Evolutionary conservation across 2,329 filamentous ascomycete species (phyloP).

Genomic region (Nemania abortiva): DNA sequence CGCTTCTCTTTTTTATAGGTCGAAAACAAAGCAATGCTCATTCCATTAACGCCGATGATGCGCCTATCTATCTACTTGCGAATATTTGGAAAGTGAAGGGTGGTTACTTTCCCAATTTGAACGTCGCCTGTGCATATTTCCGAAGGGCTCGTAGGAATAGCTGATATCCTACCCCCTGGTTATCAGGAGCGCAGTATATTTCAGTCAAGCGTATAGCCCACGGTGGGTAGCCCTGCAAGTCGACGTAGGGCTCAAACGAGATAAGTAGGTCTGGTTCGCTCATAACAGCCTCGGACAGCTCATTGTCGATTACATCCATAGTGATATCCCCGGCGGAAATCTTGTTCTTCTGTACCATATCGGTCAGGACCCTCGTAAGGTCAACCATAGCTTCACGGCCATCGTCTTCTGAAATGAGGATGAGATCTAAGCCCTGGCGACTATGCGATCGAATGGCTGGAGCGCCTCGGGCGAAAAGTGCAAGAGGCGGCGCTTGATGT

Average conservation of each 20-base stretch:
- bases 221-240: constrained; percentile 91
- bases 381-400: constrained; percentile 95
- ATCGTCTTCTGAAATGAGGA: constrained; percentile 88
- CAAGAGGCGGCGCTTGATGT: constrained; percentile 74
- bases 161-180: constrained; percentile 90
- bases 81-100: constrained; percentile 7
- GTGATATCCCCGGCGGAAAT: constrained; percentile 85
- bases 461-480: constrained; percentile 61
- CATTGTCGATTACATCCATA: constrained; percentile 86
- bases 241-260: constrained; percentile 85
- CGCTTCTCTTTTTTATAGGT: background rate
- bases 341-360: constrained; percentile 94
- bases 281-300: constrained; percentile 84
- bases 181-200: constrained; percentile 84
- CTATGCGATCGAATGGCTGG: constrained; percentile 54
- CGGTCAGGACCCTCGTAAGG: constrained; percentile 90
- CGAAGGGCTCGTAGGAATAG: constrained; percentile 88
- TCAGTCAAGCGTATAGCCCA: constrained; percentile 97
- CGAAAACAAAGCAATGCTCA: constrained; percentile 7
- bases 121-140: constrained; percentile 87
- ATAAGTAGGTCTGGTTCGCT: constrained; percentile 90
- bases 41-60: constrained; percentile 14
- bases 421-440: constrained; percentile 64
- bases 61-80: constrained; percentile 2
- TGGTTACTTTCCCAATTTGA: constrained; percentile 78